A percentile compares a stretch with the other conserved stretches of the same genome.
Conservation (phyloP, 176 grass and related monocot species). For the Saccharum officinarum region DNA sequence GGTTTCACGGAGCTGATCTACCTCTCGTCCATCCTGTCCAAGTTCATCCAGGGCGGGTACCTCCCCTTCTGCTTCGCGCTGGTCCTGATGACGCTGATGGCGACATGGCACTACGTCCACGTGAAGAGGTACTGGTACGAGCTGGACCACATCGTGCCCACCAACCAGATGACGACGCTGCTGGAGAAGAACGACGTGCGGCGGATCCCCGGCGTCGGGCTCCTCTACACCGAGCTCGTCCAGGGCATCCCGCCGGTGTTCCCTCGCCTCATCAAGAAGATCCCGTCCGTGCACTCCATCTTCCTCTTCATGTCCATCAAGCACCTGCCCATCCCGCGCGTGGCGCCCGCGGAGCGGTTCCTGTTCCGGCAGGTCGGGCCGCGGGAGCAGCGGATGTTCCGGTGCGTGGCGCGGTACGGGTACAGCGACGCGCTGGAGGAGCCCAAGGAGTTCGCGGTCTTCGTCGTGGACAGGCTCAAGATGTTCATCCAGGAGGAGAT, state of each 20-base stretch:
- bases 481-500: conserved; percentile 58
- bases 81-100: conserved; percentile 56
- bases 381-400: conserved; percentile 52
- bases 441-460: conserved; percentile 53
- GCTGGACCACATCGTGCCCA: conserved; percentile 44
- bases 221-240: conserved; percentile 70
- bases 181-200: conserved; percentile 40
- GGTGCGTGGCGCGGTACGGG: conserved; percentile 68
- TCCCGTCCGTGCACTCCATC: conserved; percentile 66
- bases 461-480: conserved; percentile 64
- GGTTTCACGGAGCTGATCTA: conserved; percentile 53
- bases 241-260: conserved; percentile 74
- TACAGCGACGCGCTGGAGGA: conserved; percentile 55
- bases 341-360: conserved; percentile 53
- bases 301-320: conserved; percentile 80
- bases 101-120: conserved; percentile 60
- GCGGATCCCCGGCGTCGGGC: conserved; percentile 54
- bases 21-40: conserved; percentile 61
- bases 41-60: conserved; percentile 66
- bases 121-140: conserved; percentile 46
- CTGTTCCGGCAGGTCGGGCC: conserved; percentile 55
- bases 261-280: conserved; percentile 55
- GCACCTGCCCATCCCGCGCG: conserved; percentile 60
- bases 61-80: conserved; percentile 52
- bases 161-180: conserved; percentile 10